Percentiles rank a stretch among this genome's conserved stretches.
Evolutionary conservation across 1,139 yeast genomes (phyloP).

Genomic region (Pichia kudriavzevii): DNA sequence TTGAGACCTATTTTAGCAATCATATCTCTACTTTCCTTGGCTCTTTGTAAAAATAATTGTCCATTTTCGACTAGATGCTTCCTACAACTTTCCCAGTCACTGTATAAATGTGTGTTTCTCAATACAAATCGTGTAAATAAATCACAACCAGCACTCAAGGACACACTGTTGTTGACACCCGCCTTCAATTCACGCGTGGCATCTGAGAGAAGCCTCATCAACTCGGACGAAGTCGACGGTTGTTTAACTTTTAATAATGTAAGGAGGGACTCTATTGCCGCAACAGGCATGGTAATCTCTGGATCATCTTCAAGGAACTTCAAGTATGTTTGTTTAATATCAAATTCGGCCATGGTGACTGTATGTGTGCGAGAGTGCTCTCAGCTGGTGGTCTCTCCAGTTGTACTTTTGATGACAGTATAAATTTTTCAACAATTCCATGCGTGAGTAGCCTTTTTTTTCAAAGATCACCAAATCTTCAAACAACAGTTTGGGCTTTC

Average conservation of each 20-base stretch:
- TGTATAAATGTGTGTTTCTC: constrained; percentile 78
- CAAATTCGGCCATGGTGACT: constrained; percentile 43
- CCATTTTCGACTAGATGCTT: constrained; percentile 89
- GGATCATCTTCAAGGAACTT: constrained; percentile 77
- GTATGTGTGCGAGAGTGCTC: too few relatives aligned
- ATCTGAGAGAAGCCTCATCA: constrained; percentile 69
- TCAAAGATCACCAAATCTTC: too few relatives aligned
- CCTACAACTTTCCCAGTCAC: constrained; percentile 95
- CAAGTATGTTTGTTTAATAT: constrained; percentile 73
- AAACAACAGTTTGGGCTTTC: too few relatives aligned
- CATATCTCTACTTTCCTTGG: constrained; percentile 80
- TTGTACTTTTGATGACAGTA: too few relatives aligned
- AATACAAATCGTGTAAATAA: constrained; percentile 89
- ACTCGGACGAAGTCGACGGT: constrained; percentile 89
- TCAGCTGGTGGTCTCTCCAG: too few relatives aligned
- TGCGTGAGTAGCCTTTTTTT: too few relatives aligned
- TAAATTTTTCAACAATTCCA: too few relatives aligned
- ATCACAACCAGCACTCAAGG: constrained; percentile 96
- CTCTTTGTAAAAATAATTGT: constrained; percentile 81
- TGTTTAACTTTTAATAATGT: constrained; percentile 73
- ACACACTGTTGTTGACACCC: constrained; percentile 83
- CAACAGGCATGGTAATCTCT: constrained; percentile 98
- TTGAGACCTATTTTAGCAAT: constrained; percentile 86
- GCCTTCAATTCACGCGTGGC: constrained; percentile 69
- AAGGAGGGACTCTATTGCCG: constrained; percentile 92